Evolutionary conservation across 2,329 filamentous ascomycete species (phyloP).

Genomic region (Boeremia exigua): DNA sequence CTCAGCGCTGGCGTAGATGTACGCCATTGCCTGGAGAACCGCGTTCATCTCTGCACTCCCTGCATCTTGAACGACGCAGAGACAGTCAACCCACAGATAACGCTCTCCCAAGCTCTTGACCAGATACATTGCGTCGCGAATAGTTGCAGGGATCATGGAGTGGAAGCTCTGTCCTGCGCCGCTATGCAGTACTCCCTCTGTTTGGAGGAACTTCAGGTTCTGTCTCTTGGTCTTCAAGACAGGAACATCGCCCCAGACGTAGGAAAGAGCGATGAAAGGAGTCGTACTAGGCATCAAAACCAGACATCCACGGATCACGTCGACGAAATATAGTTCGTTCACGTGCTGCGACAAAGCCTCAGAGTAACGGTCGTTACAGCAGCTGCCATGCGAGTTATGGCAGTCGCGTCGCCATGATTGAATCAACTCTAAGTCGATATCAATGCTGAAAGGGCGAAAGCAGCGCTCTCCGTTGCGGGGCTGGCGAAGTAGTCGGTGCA

Average conservation of each 20-base stretch:
- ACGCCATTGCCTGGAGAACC: background rate
- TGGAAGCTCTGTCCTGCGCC: background rate
- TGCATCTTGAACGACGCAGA: background rate
- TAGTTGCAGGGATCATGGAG: background rate
- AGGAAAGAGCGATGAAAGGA: background rate
- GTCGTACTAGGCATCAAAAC: background rate
- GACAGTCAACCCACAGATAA: background rate
- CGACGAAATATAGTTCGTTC: background rate
- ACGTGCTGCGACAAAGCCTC: conserved; percentile 15
- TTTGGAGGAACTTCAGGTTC: background rate
- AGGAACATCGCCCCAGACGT: background rate
- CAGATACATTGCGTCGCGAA: background rate
- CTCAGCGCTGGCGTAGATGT: background rate
- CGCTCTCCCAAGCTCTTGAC: background rate
- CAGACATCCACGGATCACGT: background rate
- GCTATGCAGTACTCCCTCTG: background rate
- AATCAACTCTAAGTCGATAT: background rate
- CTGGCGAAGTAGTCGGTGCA: background rate
- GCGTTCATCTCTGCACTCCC: background rate
- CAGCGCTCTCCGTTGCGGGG: background rate
- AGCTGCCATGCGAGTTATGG: background rate
- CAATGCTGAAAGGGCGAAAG: background rate
- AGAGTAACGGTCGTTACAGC: background rate
- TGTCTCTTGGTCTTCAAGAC: background rate
- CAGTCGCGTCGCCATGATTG: background rate